A percentile compares a stretch with the other conserved stretches of the same genome.
phyloP scores from a whole-genome alignment of 208 protist species.

The Leishmania turanica region DNA sequence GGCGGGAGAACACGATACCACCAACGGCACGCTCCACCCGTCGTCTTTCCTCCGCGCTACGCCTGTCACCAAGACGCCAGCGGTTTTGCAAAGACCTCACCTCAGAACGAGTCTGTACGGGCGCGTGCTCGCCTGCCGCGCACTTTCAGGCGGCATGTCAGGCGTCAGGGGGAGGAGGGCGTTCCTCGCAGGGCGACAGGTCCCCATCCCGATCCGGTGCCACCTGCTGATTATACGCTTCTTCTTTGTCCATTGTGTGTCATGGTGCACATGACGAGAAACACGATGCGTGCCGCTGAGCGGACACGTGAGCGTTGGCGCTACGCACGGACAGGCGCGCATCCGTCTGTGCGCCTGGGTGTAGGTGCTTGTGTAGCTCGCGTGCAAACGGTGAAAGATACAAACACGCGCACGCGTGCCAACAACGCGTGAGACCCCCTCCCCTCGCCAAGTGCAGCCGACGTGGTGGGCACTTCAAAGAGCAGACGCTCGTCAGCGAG shows the following conservation, averaged over 20 bases:
- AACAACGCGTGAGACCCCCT: not conserved
- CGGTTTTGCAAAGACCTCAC: not conserved
- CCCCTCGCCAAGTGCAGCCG: not conserved
- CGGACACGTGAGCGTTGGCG: not conserved
- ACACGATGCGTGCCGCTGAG: not conserved
- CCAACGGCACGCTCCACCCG: not conserved
- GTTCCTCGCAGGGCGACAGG: not conserved
- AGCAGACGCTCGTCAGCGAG: not conserved
- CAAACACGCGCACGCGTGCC: not conserved
- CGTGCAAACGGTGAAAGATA: not conserved
- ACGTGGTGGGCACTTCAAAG: not conserved
- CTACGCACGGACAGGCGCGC: not conserved
- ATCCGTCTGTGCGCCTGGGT: not conserved
- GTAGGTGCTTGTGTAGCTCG: not conserved
- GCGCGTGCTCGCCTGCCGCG: not conserved
- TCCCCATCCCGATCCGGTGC: not conserved
- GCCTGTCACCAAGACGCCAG: not conserved
- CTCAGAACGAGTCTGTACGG: not conserved
- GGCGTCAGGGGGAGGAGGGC: not conserved
- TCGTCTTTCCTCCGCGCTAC: not conserved
- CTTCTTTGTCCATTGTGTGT: not conserved
- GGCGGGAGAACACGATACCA: not conserved
- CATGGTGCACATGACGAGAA: not conserved
- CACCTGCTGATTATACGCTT: not conserved
- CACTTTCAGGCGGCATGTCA: not conserved